Percentiles rank a stretch among this genome's conserved stretches.
Evolutionary conservation across 164 flowering plant genomes (phyloP).

Genomic region (Vitis riparia): DNA sequence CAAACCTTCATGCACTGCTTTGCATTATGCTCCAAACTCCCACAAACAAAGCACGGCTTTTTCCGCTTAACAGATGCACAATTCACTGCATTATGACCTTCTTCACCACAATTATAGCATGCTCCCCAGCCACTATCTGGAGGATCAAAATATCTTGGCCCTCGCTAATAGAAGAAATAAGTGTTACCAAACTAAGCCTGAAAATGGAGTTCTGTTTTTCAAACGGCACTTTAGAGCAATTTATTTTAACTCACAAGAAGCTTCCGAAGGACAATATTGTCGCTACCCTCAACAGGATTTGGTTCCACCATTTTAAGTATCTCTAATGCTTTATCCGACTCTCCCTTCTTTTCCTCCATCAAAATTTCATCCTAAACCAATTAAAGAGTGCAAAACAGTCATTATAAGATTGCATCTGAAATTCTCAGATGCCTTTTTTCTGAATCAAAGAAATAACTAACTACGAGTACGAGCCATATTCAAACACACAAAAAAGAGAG

Average conservation of each 20-base stretch:
- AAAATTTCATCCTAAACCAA: constrained; percentile 8
- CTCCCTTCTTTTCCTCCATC: constrained; percentile 19
- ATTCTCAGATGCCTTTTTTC: neutral
- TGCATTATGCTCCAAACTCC: constrained; percentile 73
- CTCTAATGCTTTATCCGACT: constrained; percentile 15
- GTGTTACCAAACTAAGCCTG: constrained; percentile 7
- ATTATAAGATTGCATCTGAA: neutral
- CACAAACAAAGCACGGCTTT: constrained; percentile 91
- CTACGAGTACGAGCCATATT: neutral
- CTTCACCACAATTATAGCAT: constrained; percentile 51
- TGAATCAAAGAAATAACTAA: neutral
- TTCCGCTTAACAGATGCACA: constrained; percentile 28
- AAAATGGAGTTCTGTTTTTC: neutral
- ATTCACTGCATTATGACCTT: constrained; percentile 33
- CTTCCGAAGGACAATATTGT: constrained; percentile 40
- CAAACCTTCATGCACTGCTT: constrained; percentile 78
- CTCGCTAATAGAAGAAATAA: constrained; percentile 37
- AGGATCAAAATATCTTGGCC: constrained; percentile 58
- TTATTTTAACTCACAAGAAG: constrained; percentile 42
- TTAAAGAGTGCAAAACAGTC: neutral
- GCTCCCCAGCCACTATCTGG: constrained; percentile 38
- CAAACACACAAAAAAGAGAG: neutral
- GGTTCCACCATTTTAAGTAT: constrained; percentile 13
- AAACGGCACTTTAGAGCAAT: constrained; percentile 7
- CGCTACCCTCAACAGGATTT: constrained; percentile 29